Evolutionary conservation across 1,139 yeast species (phyloP), one percentile per base, ranked within the genome.

Genomic region (Nadsonia commutata): DNA sequence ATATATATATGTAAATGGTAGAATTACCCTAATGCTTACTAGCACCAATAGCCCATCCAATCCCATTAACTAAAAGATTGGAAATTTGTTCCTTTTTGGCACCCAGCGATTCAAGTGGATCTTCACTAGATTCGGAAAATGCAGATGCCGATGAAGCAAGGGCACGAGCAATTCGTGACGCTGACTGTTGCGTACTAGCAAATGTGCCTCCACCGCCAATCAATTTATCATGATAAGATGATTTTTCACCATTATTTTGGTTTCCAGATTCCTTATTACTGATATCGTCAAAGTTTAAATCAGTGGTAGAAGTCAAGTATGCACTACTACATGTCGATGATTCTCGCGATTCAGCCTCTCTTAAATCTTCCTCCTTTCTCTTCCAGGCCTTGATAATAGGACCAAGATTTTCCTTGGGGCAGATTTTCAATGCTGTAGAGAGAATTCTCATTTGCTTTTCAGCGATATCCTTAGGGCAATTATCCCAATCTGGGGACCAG

Each of bases 21-120:
- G n/a, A n/a, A n/a, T n/a, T n/a, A n/a, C n/a, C n/a, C n/a, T 37
- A 46, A 33, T 45, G 40, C 33, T 49, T 50, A 41, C 64, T 67
- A 2, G 81, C 81, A 3, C 81, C 81, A 48, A 76, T 73, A 1
- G 80, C 81, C 81, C 81, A 76, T 2, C 80, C 81, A 40, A 76
- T 59, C 1, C 81, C 80, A 33, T 74, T 67, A 1, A 72, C 78
- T 45, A 76, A 62, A 46, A 76, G 56, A 48, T 68, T 71, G 4
- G 76, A 70, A 6, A 74, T 50, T 52, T 71, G 74, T 44, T 72
- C 78, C 38, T 75, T 60, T 43, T 56, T 58, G 13, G 61, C 47
- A 3, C 46, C 45, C 7, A 40, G 41, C n/a, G n/a, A n/a, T 8
- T 42, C 43, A n/a, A 33, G 4, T 70, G 41, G 19, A 18, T 21